Evolutionary conservation across 2,329 filamentous ascomycete species (phyloP), one percentile per base, ranked within the genome.

Genomic region (Pseudomassariella vexata): DNA sequence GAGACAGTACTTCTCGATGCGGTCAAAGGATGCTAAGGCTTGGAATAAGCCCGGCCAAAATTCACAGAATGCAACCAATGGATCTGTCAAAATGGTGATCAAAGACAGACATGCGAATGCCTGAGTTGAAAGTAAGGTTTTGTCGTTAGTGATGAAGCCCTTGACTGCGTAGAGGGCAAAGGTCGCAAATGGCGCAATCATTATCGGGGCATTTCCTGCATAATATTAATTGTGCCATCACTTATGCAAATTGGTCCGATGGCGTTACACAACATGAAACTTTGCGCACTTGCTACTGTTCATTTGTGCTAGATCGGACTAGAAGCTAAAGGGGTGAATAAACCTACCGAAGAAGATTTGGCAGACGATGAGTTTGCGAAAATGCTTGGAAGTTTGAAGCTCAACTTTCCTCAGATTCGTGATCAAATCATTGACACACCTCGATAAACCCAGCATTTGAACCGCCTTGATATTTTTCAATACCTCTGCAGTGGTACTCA

Each of bases 401-500:
- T 30, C 28, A 15, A 30, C 11, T 15, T 15, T 9, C 17, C 28
- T 22, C 6, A 30, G 19, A 5, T 22, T 21, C 23, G 18, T 22
- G 8, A 30, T 11, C 5, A 12, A 8, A 8, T 30, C 16, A 8
- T 9, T 22, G 8, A 30, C 15, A 15, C 15, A 12, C 3, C 8
- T 22, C 4, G 28, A 19, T 10, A 30, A 9, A 8, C 28, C 28
- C 5, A 30, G 19, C 28, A 23, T 30, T 10, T 23, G 18, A 8
- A 30, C 28, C 11, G 28, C 19, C 15, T 30, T 30, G 19, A 69
- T 65, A 3, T 62, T 56, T n/a, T 51, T 51, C 0, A 69, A 53
- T 48, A 65, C 56, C 4, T 48, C 49, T 2, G 55, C 49, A 0
- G 65, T 68, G 4, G 59, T 49, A 5, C 56, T 51, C 5, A 68